Percentiles rank a stretch among this genome's conserved stretches.
These are phyloP conservation scores for Zoysia pacifica DNA, from an alignment of 176 grass and related monocot genomes.

Conservation along the genomic window DNA sequence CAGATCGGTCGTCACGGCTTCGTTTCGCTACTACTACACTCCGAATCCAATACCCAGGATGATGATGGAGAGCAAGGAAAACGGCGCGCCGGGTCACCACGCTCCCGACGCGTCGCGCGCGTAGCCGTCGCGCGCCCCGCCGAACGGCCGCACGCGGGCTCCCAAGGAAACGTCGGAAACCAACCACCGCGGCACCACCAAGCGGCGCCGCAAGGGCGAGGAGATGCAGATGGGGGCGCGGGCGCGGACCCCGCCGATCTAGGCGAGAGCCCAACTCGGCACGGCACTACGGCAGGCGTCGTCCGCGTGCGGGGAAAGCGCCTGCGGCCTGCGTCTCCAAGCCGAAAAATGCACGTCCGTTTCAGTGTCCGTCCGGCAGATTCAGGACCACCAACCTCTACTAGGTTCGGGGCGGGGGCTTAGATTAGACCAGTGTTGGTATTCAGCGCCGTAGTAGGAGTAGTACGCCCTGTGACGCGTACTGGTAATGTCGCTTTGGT, in stretches of 20 bases:
- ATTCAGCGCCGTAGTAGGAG: background rate
- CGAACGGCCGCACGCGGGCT: background rate
- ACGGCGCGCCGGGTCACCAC: background rate
- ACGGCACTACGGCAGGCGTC: background rate
- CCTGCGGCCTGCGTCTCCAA: background rate
- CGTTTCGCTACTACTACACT: background rate
- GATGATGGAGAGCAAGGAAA: background rate
- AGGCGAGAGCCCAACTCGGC: background rate
- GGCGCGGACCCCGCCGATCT: slow-evolving; percentile 1
- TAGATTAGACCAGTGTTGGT: background rate
- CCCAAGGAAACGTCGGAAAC: background rate
- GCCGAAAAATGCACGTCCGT: background rate
- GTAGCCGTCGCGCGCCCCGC: background rate
- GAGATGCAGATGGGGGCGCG: background rate
- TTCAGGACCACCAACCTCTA: background rate
- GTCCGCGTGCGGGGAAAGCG: background rate
- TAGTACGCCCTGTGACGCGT: background rate
- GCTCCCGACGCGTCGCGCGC: background rate
- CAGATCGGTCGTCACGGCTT: background rate
- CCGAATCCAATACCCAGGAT: background rate
- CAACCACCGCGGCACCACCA: too few species aligned
- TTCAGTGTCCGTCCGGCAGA: background rate
- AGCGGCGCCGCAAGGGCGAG: too few species aligned
- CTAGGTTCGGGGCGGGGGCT: background rate
- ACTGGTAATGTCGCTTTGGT: background rate